Conservation (phyloP, 768 basidiomycete species). For the Gloeophyllum trabeum region DNA sequence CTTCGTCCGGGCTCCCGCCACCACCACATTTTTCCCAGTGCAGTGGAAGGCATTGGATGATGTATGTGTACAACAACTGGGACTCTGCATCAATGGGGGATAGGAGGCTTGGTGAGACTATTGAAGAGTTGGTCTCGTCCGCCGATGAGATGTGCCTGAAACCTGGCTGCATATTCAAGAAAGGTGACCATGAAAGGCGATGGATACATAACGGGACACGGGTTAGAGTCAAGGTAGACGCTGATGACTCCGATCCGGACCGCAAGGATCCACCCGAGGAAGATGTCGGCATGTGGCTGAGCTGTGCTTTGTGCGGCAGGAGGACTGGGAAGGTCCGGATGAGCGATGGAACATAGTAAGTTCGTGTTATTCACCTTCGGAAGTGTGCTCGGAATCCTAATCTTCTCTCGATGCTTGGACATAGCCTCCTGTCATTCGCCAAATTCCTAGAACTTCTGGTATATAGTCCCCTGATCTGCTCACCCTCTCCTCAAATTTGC, state of each 20-base stretch:
- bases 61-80: constrained; percentile 35
- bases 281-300: constrained; percentile 32
- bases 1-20: constrained; percentile 8
- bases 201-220: constrained; percentile 25
- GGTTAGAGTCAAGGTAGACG: constrained; percentile 13
- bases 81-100: constrained; percentile 14
- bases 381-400: no score
- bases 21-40: no score
- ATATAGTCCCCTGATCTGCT: constrained; percentile 29
- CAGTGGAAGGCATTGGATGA: constrained; percentile 35
- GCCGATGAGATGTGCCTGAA: constrained; percentile 24
- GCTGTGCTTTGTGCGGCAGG: constrained; percentile 36
- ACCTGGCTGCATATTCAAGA: constrained; percentile 14
- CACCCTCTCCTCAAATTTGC: constrained; percentile 29
- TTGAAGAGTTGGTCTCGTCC: constrained; percentile 20
- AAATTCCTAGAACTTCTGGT: constrained; percentile 46
- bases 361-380: constrained; percentile 11
- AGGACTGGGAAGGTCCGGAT: constrained; percentile 23
- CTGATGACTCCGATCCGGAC: background rate
- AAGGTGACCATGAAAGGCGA: constrained; percentile 32
- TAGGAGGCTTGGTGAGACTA: constrained; percentile 29
- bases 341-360: constrained; percentile 43
- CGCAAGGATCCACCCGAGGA: constrained; percentile 22
- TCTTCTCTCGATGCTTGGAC: constrained; percentile 1
- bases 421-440: constrained; percentile 41